Evolutionary conservation across 2,329 filamentous ascomycete species (phyloP), one percentile per base, ranked within the genome.

Genomic region (Fusarium redolens): DNA sequence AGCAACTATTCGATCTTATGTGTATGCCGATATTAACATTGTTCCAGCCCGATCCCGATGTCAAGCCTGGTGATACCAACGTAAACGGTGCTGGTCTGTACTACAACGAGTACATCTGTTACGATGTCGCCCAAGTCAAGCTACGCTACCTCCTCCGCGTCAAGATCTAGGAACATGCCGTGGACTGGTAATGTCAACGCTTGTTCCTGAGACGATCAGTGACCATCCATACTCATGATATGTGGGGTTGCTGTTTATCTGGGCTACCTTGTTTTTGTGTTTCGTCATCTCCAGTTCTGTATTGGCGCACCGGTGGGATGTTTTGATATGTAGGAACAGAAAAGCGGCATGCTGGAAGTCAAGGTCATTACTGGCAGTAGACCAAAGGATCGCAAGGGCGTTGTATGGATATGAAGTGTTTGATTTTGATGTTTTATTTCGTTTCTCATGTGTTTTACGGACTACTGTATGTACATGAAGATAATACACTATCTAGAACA

Each of bases 101-200:
- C 55, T 94, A 94, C 82, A 94, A 94, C 78, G 92, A 94, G 82
- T 94, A 91, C 79, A 93, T 94, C 69, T 86, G 86, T 57, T 94
- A 94, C 76, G 87, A 94, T 72, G 83, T 92, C 6, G 85, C 90
- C 1, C 92, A 94, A 79, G 87, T 94, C 38, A 90, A 90, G 47
- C 84, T 94, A 9, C 87, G 92, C 9, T 94, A 94, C 76, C 84
- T 94, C 7, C 87, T 94, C 77, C 87, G 89, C 10, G 88, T 93
- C 52, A 86, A 86, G 77, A 87, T 89, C 82, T 80, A 79, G 63
- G 31, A 15, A 30, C 15, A 7, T 13, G 22, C 3, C 6, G 3
- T 10, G 28, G 12, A 8, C 5, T 38, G 10, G 28, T 72, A 41
- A 22, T 22, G 4, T 14, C n/a, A n/a, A 45, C 4, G 18, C 12